These are phyloP conservation scores for Patellifolia procumbens DNA, from an alignment of 179 eudicot species.

Conservation along the genomic window DNA sequence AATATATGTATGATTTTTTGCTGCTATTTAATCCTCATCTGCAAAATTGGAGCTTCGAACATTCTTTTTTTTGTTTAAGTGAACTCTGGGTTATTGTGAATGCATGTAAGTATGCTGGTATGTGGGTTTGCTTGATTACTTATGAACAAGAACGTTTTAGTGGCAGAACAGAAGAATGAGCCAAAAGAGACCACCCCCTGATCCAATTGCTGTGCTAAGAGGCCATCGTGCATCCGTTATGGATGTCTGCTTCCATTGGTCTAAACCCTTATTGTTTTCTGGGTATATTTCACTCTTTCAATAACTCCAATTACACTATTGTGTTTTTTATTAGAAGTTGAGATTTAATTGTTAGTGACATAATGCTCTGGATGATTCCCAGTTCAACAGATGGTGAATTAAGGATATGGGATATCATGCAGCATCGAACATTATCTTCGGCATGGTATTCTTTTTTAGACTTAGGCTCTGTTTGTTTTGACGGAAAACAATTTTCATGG, in stretches of 20 bases:
- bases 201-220: slow-evolving; percentile 77
- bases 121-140: background rate
- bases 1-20: background rate
- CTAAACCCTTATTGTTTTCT: slow-evolving; percentile 58
- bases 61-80: background rate
- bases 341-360: background rate
- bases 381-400: slow-evolving; percentile 89
- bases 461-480: too few species aligned
- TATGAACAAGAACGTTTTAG: background rate
- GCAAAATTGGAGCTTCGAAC: background rate
- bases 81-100: background rate
- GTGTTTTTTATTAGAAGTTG: slow-evolving; percentile 1
- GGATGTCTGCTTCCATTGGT: slow-evolving; percentile 78
- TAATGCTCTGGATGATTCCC: slow-evolving; percentile 29
- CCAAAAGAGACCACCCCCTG: slow-evolving; percentile 80
- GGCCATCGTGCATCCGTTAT: slow-evolving; percentile 94
- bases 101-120: background rate
- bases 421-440: slow-evolving; percentile 70
- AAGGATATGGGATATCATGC: slow-evolving; percentile 77
- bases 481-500: too few species aligned
- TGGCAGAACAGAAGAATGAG: slow-evolving; percentile 46
- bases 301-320: slow-evolving; percentile 4
- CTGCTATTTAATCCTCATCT: background rate
- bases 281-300: slow-evolving; percentile 49
- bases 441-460: slow-evolving; percentile 75